Base-by-base conservation (phyloP, 2,329 filamentous ascomycete species). In the Pseudocercospora musae region DNA sequence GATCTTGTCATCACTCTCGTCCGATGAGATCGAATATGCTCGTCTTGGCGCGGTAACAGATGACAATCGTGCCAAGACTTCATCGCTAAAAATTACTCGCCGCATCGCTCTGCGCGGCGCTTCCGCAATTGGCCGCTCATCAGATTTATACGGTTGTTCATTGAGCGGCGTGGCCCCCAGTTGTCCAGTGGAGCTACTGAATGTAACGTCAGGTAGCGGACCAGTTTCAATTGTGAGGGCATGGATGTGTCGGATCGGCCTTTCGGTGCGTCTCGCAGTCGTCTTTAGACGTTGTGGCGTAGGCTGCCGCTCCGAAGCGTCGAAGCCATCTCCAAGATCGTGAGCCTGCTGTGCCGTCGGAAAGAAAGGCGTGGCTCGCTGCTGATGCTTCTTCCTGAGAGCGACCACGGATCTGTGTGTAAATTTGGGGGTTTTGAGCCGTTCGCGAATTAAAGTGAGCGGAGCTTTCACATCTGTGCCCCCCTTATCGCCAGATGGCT, bases 181-280 rank as follows among this genome's bases (percentile, higher is more conserved):
- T 9, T 25, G 57, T 64, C 11, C 62, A 15, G 10, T 63, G 21
- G n/a, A 66, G 46, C 65, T 57, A 18, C 62, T 59, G 49, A 72
- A 72, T 1, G 62, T 40, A 2, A 72, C 70, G 3, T 69, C 68
- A n/a, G 71, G 71, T 21, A 73, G 53, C 11, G 70, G 71, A 0
- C 71, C 72, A 48, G 49, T 44, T 44, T 37, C 48, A 13, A 72
- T 37, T 13, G 67, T 48, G 42, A 72, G 46, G 3, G 68, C 40
- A 31, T 27, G n/a, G 46, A 71, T 64, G 10, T 59, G 58, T 27
- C 57, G n/a, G 6, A 65, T 50, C 27, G 55, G 21, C 49, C 33
- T 65, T 4, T 29, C 25, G 9, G 27, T 20, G 25, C 57, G 63
- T 18, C 56, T 21, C 33, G 23, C 55, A n/a, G 50, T 31, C 0